These are phyloP conservation scores for Tylopilus sp. DNA, from an alignment of 768 basidiomycete genomes.

Conservation along the genomic window DNA sequence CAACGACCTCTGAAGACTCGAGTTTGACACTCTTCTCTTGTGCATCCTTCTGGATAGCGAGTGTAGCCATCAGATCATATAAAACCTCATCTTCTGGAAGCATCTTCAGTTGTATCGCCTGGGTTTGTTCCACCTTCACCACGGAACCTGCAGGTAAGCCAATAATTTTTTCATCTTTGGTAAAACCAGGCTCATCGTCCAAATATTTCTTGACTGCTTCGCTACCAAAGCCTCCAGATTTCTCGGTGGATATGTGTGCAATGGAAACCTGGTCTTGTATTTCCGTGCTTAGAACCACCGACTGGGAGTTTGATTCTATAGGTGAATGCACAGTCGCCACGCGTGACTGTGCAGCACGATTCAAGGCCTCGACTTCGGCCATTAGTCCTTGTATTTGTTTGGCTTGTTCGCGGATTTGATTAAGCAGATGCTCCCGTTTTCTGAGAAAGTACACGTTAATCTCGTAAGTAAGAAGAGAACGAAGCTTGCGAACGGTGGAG, in stretches of 20 bases:
- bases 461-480: neutral
- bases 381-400: slow-evolving; percentile 69
- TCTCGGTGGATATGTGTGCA: slow-evolving; percentile 63
- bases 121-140: slow-evolving; percentile 38
- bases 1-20: slow-evolving; percentile 49
- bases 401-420: slow-evolving; percentile 72
- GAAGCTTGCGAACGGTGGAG: slow-evolving; percentile 61
- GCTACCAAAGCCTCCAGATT: slow-evolving; percentile 55
- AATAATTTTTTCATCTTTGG: slow-evolving; percentile 21
- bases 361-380: slow-evolving; percentile 56
- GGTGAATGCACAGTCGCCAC: slow-evolving; percentile 27
- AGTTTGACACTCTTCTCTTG: slow-evolving; percentile 41
- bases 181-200: slow-evolving; percentile 36
- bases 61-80: slow-evolving; percentile 71
- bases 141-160: slow-evolving; percentile 31
- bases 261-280: slow-evolving; percentile 77
- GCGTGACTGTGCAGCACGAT: slow-evolving; percentile 34
- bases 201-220: slow-evolving; percentile 34
- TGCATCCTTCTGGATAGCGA: slow-evolving; percentile 47
- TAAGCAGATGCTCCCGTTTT: slow-evolving; percentile 78
- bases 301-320: slow-evolving; percentile 23
- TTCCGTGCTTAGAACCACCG: slow-evolving; percentile 44
- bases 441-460: slow-evolving; percentile 33
- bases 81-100: slow-evolving; percentile 63
- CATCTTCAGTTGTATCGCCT: slow-evolving; percentile 46